phyloP scores from a whole-genome alignment of 768 basidiomycete genomes.

The Asterophora parasitica region DNA sequence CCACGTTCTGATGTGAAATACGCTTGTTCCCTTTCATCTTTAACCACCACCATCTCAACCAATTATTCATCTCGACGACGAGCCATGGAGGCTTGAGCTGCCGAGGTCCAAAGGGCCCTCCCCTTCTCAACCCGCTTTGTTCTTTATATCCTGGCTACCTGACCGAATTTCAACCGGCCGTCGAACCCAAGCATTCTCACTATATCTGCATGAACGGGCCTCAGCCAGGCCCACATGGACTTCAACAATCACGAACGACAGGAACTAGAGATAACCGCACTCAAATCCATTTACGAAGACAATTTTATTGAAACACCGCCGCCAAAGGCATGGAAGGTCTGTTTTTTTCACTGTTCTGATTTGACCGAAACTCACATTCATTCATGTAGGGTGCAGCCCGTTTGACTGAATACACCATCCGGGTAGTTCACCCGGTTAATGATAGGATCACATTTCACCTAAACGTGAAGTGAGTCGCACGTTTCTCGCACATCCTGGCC shows the following conservation, averaged over 20 bases:
- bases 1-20: constrained; percentile 7
- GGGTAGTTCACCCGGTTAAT: constrained; percentile 61
- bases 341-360: neutral
- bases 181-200: constrained; percentile 18
- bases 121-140: constrained; percentile 51
- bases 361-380: constrained; percentile 5
- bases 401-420: constrained; percentile 73
- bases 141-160: constrained; percentile 18
- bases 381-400: constrained; percentile 54
- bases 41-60: constrained; percentile 5
- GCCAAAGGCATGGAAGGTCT: constrained; percentile 81
- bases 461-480: constrained; percentile 56
- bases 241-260: constrained; percentile 59
- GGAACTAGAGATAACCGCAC: constrained; percentile 65
- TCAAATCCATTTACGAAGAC: constrained; percentile 76
- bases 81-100: constrained; percentile 71
- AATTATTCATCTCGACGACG: constrained; percentile 16
- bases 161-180: constrained; percentile 16
- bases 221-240: constrained; percentile 51
- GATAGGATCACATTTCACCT: constrained; percentile 61
- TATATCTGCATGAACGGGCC: constrained; percentile 18
- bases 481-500: neutral
- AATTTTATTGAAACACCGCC: constrained; percentile 72
- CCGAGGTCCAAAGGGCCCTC: constrained; percentile 67
- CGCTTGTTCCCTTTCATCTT: constrained; percentile 1